A percentile compares a stretch with the other conserved stretches of the same genome.
phyloP scores from a whole-genome alignment of 2,329 filamentous ascomycete species.

The Stagonosporopsis rhizophila region DNA sequence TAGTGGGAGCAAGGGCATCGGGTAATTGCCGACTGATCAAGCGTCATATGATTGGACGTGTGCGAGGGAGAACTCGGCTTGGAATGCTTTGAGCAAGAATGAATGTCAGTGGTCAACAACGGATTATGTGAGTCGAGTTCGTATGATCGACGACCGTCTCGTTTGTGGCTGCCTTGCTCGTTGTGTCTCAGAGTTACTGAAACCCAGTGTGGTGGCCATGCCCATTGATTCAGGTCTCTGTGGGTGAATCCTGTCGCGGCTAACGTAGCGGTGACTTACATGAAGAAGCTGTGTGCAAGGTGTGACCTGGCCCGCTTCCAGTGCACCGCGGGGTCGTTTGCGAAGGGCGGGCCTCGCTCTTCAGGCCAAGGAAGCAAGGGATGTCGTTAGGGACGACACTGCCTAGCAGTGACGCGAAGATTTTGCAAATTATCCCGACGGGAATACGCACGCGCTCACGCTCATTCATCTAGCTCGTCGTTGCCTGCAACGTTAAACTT shows the following conservation, averaged over 20 bases:
- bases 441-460: conserved; percentile 43
- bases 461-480: conserved; percentile 61
- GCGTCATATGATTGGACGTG: conserved; percentile 47
- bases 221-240: conserved; percentile 43
- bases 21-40: conserved; percentile 40
- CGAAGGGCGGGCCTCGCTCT: conserved; percentile 42
- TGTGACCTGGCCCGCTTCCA: conserved; percentile 42
- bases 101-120: conserved; percentile 48
- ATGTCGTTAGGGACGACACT: conserved; percentile 33
- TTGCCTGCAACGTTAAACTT: conserved; percentile 83
- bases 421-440: conserved; percentile 35
- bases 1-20: conserved; percentile 47
- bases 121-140: conserved; percentile 40
- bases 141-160: conserved; percentile 44
- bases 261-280: conserved; percentile 38
- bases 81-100: conserved; percentile 47
- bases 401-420: conserved; percentile 39
- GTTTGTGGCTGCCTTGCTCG: conserved; percentile 40
- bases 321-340: conserved; percentile 31
- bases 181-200: conserved; percentile 34
- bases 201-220: conserved; percentile 46
- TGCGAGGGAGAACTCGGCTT: conserved; percentile 44
- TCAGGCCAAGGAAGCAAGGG: conserved; percentile 47
- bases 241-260: conserved; percentile 37
- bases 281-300: conserved; percentile 41